Evolutionary conservation across 1,284 basidiomycete species (phyloP), one percentile per base, ranked within the genome.

Genomic region (Apiotrichum porosum): DNA sequence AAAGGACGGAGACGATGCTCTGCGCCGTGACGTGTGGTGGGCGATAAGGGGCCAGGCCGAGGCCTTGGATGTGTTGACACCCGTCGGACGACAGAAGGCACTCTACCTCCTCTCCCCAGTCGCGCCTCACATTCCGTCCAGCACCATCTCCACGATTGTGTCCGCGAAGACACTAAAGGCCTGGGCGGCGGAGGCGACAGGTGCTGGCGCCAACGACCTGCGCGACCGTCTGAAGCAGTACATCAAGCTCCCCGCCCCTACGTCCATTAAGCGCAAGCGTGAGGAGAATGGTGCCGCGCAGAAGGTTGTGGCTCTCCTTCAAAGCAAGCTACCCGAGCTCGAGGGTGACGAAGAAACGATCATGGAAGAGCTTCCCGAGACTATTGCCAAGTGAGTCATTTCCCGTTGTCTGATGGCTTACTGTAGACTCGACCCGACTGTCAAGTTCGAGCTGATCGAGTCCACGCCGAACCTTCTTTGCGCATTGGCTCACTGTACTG

Each of bases 11-110:
- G 50, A 52, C 6, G 19, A 23, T 0, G 26, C 47, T 0, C 35
- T 60, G 3, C 47, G 55, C 3, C 35, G 47, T 5, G 60, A 61
- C 22, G 49, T 63, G 4, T 66, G 64, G 64, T 55, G 56, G 52
- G 38, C 57, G 3, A 22, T 65, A 3, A 28, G 37, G 8, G 23
- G 31, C 4, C 28, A 22, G 9, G 34, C 21, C 9, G 26, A 42
- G 1, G 17, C 33, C 12, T 34, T 40, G 9, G 23, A 36, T n/a
- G 26, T 12, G 21, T 51, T 15, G 48, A 50, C 33, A 10, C 32
- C 10, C 15, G 39, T 47, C 13, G 34, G 28, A 4, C 44, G 38
- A 12, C 41, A 42, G 8, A 50, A 44, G 35, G 21, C 40, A 21
- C 21, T 47, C 23, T 38, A 32, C 15, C 49, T 56, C 36, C 44